Conservation (phyloP, 1,284 basidiomycete species). For the Bjerkandera adusta region DNA sequence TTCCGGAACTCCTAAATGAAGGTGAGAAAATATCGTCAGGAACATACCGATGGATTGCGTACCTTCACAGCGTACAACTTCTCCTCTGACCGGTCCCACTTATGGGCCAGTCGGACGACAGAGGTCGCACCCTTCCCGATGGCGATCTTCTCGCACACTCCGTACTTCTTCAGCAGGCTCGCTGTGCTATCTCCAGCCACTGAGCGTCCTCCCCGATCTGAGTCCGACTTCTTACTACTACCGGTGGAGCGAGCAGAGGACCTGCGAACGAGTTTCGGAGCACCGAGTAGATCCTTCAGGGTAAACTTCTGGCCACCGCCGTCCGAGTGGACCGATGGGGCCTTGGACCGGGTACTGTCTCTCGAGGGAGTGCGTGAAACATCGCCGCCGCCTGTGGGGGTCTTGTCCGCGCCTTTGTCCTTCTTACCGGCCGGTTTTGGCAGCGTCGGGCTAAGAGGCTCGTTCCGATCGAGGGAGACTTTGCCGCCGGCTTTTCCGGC, state of each 20-base stretch:
- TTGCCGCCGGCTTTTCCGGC: conserved; percentile 39
- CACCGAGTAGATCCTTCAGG: conserved; percentile 77
- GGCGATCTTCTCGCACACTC: conserved; percentile 94
- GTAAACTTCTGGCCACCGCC: conserved; percentile 72
- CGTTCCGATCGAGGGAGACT: conserved; percentile 17
- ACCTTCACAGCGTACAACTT: conserved; percentile 99
- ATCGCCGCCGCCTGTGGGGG: conserved; percentile 21
- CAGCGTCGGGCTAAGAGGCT: conserved; percentile 21
- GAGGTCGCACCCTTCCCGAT: conserved; percentile 98
- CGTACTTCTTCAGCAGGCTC: conserved; percentile 89
- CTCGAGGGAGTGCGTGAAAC: conserved; percentile 29
- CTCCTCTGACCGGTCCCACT: conserved; percentile 96
- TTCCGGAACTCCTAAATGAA: conserved; percentile 88
- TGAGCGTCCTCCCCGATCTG: conserved; percentile 61
- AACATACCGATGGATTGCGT: conserved; percentile 22
- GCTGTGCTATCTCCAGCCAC: conserved; percentile 55
- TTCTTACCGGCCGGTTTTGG: conserved; percentile 17
- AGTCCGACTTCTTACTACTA: conserved; percentile 67
- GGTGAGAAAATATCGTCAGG: conserved; percentile 2
- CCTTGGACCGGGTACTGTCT: conserved; percentile 28
- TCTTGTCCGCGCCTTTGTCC: conserved; percentile 19
- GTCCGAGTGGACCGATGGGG: conserved; percentile 52
- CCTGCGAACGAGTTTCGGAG: conserved; percentile 70
- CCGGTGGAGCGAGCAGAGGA: conserved; percentile 67
- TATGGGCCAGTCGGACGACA: conserved; percentile 94